These are phyloP conservation scores for Punica granatum DNA, from an alignment of 345 rosid species.

Conservation along the genomic window DNA sequence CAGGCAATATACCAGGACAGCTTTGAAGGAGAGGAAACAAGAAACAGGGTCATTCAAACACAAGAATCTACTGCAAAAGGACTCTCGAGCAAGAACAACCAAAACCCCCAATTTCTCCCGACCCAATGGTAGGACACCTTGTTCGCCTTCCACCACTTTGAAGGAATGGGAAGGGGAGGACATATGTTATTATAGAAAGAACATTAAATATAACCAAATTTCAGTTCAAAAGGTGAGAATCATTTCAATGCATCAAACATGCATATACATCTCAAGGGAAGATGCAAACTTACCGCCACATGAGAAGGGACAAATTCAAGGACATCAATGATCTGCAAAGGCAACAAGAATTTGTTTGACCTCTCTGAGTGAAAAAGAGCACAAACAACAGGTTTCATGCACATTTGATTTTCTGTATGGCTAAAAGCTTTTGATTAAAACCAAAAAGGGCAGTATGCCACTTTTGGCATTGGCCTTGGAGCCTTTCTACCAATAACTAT, in stretches of 20 bases:
- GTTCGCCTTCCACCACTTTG: neutral
- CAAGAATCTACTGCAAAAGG: too few species aligned
- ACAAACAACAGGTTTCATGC: neutral
- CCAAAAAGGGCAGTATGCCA: neutral
- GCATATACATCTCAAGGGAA: neutral
- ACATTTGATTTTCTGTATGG: neutral
- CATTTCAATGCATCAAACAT: neutral
- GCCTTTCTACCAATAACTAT: neutral
- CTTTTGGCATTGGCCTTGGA: neutral
- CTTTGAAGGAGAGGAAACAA: neutral
- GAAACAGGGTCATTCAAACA: neutral
- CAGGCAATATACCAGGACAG: neutral
- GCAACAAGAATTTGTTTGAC: neutral
- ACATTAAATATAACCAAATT: too few species aligned
- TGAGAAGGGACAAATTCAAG: slow-evolving; percentile 80
- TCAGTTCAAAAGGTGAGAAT: neutral
- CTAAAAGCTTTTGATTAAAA: neutral
- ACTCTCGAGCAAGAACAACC: too few species aligned
- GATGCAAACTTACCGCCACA: slow-evolving; percentile 56
- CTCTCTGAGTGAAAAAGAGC: neutral
- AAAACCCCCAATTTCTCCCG: too few species aligned
- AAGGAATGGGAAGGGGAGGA: too few species aligned
- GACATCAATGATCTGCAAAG: slow-evolving; percentile 82
- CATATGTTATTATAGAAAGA: too few species aligned
- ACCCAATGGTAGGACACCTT: neutral